Base-by-base conservation (phyloP, 2,329 filamentous ascomycete genomes). In the Pseudogymnoascus sp. region DNA sequence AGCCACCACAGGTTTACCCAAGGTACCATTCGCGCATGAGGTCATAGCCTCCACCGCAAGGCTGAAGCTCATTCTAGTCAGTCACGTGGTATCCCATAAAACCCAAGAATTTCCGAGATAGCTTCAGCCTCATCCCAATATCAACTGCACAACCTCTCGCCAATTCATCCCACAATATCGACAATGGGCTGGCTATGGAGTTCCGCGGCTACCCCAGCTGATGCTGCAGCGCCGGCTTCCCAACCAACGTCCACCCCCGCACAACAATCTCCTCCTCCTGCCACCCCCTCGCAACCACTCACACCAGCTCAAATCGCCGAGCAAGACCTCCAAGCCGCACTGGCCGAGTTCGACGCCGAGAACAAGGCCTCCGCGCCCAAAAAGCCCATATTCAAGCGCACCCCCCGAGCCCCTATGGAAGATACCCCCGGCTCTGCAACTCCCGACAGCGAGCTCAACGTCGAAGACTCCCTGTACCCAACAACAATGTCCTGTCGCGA, bases 401-500 rank as follows among this genome's bases (percentile, higher is more conserved):
- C 32, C 30, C 57, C 18, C 58, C 35, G 43, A 18, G 28, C 60
- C 28, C 73, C 61, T 37, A 59, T 34, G 57, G 41, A 58, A 1
- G 35, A 4, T n/a, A 12, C 37, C 6, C 50, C 35, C 6, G 3
- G 38, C 37, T 16, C 61, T 16, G 32, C 37, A 59, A 25, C 38
- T 47, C 41, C 35, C 28, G 25, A 60, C 39, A 60, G 37, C 57
- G 37, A 38, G 62, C 47, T 61, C 66, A 38, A 80, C 62, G 73
- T 88, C 62, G 82, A 86, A 66, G 84, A 90, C 65, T 83, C 86
- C 64, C 79, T 90, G 58, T 89, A 94, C 64, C 90, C 91, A 0
- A 86, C 85, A 41, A 84, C 81, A 59, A 94, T 97, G 87, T 92
- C 88, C 70, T 97, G 94, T 79, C 88, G 90, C 59, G 81, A 87